Conservation (phyloP, 192 early-diverging fungal genomes). For the Coemansia reversa region DNA sequence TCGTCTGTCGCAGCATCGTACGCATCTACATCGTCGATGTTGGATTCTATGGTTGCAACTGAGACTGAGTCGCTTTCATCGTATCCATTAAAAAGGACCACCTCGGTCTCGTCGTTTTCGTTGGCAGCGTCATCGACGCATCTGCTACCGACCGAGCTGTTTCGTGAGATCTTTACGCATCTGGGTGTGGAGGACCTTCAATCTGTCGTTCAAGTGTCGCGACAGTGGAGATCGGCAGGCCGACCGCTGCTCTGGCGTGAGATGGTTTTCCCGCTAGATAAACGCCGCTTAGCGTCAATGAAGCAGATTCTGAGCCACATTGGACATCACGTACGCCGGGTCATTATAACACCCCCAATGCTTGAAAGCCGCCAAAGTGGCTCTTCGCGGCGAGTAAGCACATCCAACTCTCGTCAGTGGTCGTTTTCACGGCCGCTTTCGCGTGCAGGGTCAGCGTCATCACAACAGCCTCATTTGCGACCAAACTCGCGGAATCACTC, state of each 20-base stretch:
- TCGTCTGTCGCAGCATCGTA: conserved; percentile 52
- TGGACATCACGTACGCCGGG: conserved; percentile 45
- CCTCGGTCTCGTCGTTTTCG: conserved; percentile 43
- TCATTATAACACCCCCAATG: conserved; percentile 49
- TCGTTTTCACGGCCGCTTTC: conserved; percentile 44
- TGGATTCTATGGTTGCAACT: conserved; percentile 51
- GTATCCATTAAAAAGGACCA: conserved; percentile 37
- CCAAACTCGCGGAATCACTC: background rate
- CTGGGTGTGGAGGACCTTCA: conserved; percentile 35
- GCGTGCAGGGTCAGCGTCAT: conserved; percentile 34
- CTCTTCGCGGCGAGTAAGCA: conserved; percentile 46
- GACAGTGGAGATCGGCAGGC: conserved; percentile 50
- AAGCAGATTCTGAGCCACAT: conserved; percentile 36
- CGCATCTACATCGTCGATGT: conserved; percentile 50
- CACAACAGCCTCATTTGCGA: conserved; percentile 25
- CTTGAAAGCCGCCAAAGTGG: conserved; percentile 26
- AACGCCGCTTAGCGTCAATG: conserved; percentile 50
- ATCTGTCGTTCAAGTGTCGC: conserved; percentile 38
- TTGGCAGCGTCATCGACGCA: conserved; percentile 41
- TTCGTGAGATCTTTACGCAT: conserved; percentile 40
- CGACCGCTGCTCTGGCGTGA: conserved; percentile 52
- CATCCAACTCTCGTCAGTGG: conserved; percentile 39
- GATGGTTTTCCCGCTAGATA: conserved; percentile 53
- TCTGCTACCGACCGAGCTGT: conserved; percentile 48
- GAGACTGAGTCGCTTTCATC: conserved; percentile 49